Evolutionary conservation across 2,329 filamentous ascomycete genomes (phyloP).

Genomic region (Colletotrichum higginsianum): DNA sequence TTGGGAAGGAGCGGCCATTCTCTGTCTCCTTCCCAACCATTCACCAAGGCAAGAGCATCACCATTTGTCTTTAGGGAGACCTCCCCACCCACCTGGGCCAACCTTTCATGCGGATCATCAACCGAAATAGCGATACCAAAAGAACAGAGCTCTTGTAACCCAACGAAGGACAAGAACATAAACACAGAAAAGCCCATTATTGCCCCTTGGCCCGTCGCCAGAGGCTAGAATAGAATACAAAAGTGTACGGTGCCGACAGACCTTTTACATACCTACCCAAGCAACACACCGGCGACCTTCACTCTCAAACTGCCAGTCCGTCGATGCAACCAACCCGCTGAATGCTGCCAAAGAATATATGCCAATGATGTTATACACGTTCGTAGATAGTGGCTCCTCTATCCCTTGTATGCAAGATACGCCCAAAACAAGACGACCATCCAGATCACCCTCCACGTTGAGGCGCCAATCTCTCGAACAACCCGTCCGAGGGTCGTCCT

Average conservation of each 20-base stretch:
- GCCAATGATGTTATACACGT: conserved; percentile 27
- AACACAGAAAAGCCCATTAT: background rate
- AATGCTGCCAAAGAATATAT: conserved; percentile 16
- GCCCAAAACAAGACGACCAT: conserved; percentile 76
- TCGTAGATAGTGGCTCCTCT: conserved; percentile 39
- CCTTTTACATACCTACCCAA: conserved; percentile 23
- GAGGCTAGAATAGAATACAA: conserved; percentile 18
- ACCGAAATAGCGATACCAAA: background rate
- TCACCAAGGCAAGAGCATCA: background rate
- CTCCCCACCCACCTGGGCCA: no score
- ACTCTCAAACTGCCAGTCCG: conserved; percentile 12
- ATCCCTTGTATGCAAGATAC: conserved; percentile 77
- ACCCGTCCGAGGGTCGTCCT: conserved; percentile 62
- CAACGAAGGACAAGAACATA: background rate
- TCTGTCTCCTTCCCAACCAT: background rate
- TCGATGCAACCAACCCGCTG: conserved; percentile 38
- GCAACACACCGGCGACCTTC: background rate
- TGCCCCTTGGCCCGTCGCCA: conserved; percentile 1
- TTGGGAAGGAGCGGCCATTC: background rate
- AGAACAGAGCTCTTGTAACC: background rate
- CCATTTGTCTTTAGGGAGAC: no score
- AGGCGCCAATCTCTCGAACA: conserved; percentile 72
- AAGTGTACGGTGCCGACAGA: conserved; percentile 12
- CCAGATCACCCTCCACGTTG: conserved; percentile 73
- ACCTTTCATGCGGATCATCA: background rate